Conservation (phyloP, 179 eudicot genomes). For the Vitellaria paradoxa region DNA sequence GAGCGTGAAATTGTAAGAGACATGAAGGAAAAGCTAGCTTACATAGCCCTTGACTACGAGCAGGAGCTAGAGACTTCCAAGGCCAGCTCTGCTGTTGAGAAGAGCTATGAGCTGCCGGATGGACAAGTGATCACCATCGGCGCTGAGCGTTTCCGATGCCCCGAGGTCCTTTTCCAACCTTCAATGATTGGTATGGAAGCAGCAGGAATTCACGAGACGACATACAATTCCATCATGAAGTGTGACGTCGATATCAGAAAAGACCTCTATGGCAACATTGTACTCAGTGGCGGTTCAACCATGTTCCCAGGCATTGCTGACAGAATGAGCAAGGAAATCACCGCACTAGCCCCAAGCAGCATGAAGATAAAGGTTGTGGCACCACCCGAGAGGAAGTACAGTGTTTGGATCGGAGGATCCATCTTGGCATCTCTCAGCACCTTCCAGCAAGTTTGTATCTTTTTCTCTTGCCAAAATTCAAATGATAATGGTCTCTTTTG, state of each 20-base stretch:
- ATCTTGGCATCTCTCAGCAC: too few relatives aligned
- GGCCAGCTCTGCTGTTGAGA: constrained; percentile 29
- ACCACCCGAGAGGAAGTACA: neutral
- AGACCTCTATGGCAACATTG: too few relatives aligned
- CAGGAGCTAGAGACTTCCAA: constrained; percentile 34
- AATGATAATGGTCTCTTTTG: neutral
- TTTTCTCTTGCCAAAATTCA: neutral
- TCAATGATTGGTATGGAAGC: constrained; percentile 32
- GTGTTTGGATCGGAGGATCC: too few relatives aligned
- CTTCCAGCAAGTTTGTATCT: constrained; percentile 18
- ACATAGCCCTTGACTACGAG: too few relatives aligned
- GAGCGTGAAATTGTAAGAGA: too few relatives aligned
- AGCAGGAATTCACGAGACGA: neutral
- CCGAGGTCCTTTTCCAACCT: constrained; percentile 5
- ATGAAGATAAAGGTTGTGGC: constrained; percentile 28
- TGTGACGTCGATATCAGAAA: too few relatives aligned
- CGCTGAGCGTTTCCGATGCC: constrained; percentile 31
- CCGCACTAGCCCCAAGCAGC: constrained; percentile 16
- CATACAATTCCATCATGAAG: too few relatives aligned
- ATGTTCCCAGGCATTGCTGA: too few relatives aligned
- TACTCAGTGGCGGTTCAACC: too few relatives aligned
- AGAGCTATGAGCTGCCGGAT: too few relatives aligned
- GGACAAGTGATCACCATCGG: constrained; percentile 28
- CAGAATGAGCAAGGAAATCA: constrained; percentile 11
- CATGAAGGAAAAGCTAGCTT: too few relatives aligned